These are phyloP conservation scores for Suhomyces chickasaworum DNA, from an alignment of 1,139 yeast species.

Conservation along the genomic window DNA sequence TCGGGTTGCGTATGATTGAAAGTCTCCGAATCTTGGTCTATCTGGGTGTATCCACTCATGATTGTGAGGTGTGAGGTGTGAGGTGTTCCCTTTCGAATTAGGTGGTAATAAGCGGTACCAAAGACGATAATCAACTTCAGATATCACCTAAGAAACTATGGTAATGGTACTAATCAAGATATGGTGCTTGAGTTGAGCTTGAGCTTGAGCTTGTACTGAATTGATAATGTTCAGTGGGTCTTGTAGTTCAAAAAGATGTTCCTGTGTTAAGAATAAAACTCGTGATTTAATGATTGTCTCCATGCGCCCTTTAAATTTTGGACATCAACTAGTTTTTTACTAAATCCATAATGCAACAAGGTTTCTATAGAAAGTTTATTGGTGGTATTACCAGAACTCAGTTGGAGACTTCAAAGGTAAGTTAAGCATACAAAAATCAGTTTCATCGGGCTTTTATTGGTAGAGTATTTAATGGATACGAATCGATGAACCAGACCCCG, in stretches of 20 bases:
- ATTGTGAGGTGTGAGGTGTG: neutral
- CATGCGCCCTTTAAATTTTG: neutral
- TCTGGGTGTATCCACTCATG: constrained; percentile 16
- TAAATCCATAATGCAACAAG: constrained; percentile 15
- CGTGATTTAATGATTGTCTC: neutral
- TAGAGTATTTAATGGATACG: neutral
- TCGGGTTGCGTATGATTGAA: constrained; percentile 3
- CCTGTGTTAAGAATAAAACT: neutral
- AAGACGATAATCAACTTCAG: neutral
- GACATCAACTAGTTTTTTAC: constrained; percentile 1
- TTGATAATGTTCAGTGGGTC: neutral
- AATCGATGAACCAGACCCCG: neutral
- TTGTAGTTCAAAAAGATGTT: neutral
- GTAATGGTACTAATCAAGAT: neutral
- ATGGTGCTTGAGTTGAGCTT: neutral
- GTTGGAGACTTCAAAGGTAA: constrained; percentile 67
- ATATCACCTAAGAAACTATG: neutral
- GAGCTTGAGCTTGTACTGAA: neutral
- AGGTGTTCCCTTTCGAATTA: neutral
- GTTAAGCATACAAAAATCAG: constrained; percentile 37
- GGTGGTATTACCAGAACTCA: constrained; percentile 55
- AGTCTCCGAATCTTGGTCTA: constrained; percentile 14
- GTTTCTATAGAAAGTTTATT: constrained; percentile 32
- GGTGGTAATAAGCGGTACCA: neutral
- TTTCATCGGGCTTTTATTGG: constrained; percentile 35